Evolutionary conservation across 129 eudicot species (phyloP), one percentile per base, ranked within the genome.

Genomic region (Dittrichia graveolens): DNA sequence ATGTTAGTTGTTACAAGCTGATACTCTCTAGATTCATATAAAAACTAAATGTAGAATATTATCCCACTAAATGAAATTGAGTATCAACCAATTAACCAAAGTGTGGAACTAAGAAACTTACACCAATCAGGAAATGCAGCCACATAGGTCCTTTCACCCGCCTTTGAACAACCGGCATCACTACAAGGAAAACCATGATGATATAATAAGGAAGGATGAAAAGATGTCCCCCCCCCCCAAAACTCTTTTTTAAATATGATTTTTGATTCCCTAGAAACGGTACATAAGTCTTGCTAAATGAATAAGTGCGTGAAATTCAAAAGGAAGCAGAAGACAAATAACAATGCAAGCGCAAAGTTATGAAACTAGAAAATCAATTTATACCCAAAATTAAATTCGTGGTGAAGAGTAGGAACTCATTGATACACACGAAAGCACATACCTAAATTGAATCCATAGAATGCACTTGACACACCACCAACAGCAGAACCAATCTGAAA

Each of bases 131-230:
- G 57, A 93, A 89, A 77, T 93, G 98, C 74, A 93, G 81, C 98
- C 96, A 93, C 92, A 89, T 93, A 34, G 98, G 98, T 71, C 96
- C 96, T 82, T 80, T 93, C 52, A 93, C 81, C 72, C 92, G 81
- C 81, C 81, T 89, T 75, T 82, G 84, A 71, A 93, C 98, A 77
- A 82, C 72, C 14, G 98, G 96, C 98, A 93, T 89, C 41, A 83
- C 98, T 93, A 84, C 53, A 80, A 70, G 8, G 34, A 69, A 43
- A 34, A 31, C 7, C 57, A 41, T 3, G 9, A 75, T 44, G 3
- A 40, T 46, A 48, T n/a, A 54, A 48, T n/a, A 54, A 38, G 13
- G 14, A 5, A 55, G 7, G 16, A 64, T 37, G 35, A 40, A 12
- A 64, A 67, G 42, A 61, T 16, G 40, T 12, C 31, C 31, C 31